Evolutionary conservation across 2,329 filamentous ascomycete genomes (phyloP), one percentile per base, ranked within the genome.

Genomic region (Stagonosporopsis tanaceti): DNA sequence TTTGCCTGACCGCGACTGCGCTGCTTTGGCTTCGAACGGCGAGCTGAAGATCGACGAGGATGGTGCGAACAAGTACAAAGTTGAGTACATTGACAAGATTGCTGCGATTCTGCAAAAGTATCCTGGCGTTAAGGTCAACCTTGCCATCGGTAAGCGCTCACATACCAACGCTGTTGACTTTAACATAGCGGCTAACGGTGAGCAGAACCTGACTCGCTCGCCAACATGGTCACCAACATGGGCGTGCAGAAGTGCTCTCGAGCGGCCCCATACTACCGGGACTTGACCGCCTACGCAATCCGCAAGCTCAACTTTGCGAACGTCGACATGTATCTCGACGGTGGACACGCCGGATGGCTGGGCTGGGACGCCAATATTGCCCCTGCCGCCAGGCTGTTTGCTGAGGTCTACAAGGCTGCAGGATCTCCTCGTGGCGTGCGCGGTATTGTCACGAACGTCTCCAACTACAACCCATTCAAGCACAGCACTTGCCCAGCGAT

Each of bases 331-430:
- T 89, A 88, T 71, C 71, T 89, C 20, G 86, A 89, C 64, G 86
- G 84, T 8, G 86, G 85, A 56, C 86, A 89, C 71, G 85, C 82
- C 25, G 85, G 86, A 59, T 89, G 86, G 86, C 79, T 88, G 40
- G 86, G 86, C 66, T 88, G 85, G 85, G 71, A 81, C 17, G 85
- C 83, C 59, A 88, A 88, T 75, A 80, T 86, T 42, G 62, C 64
- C 6, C 82, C 82, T 6, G 80, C 82, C 2, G 82, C 83, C 9
- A 65, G 78, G 35, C 73, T 84, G 15, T 84, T 79, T 66, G 80
- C 75, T 3, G 41, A 76, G 24, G 70, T 85, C 1, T 85, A 82
- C 69, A 79, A 75, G 42, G 75, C 74, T 30, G 82, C 81, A 17
- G 77, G 77, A 1, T 78, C 74, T 3, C 83, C 83, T 4, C 75